Conservation (phyloP, 257 asterid species). For the Lycium ferocissimum region DNA sequence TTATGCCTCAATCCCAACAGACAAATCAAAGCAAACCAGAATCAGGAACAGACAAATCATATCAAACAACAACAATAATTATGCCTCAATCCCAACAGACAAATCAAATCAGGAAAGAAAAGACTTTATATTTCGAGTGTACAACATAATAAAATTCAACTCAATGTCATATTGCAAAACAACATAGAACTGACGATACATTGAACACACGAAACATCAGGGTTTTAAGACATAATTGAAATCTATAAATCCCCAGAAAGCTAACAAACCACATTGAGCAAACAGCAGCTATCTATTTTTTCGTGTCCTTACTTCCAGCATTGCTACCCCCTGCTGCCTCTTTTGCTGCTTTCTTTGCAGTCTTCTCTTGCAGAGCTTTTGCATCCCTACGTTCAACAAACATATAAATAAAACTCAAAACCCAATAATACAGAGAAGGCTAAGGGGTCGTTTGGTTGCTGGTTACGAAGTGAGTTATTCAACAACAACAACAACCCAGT, state of each 20-base stretch:
- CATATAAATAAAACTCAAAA: conserved; percentile 27
- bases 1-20: background rate
- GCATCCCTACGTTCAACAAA: conserved; percentile 60
- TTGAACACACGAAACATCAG: background rate
- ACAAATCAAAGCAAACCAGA: background rate
- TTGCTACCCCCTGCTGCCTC: conserved; percentile 55
- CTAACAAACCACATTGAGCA: conserved; percentile 8
- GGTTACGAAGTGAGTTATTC: too few relatives aligned
- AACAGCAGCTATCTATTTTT: conserved; percentile 51
- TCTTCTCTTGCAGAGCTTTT: conserved; percentile 88
- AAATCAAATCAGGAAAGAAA: background rate
- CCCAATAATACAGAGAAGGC: background rate
- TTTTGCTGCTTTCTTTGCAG: conserved; percentile 77
- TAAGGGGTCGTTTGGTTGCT: background rate
- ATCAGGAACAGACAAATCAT: background rate
- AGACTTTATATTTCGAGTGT: background rate
- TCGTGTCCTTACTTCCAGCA: conserved; percentile 74
- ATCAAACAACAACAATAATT: background rate
- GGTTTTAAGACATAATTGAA: background rate
- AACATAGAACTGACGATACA: conserved; percentile 4
- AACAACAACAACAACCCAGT: too few relatives aligned
- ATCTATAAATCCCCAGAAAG: background rate
- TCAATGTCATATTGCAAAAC: background rate
- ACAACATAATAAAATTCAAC: background rate
- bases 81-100: background rate